phyloP scores from a whole-genome alignment of 1,139 yeast genomes.

The Yamadazyma conglobata region DNA sequence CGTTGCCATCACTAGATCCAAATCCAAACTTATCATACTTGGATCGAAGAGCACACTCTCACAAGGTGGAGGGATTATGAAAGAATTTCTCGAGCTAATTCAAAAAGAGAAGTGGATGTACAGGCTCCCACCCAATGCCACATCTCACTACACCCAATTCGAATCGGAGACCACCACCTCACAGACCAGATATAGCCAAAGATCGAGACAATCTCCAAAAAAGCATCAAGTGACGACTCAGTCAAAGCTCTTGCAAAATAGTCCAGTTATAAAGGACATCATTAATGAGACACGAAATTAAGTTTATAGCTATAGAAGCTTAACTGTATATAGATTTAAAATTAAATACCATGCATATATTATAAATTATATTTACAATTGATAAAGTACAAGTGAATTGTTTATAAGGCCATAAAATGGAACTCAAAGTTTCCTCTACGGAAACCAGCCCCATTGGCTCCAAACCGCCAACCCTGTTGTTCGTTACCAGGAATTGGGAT shows the following conservation, averaged over 20 bases:
- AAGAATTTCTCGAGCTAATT: slow-evolving; percentile 60
- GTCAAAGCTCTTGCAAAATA: slow-evolving; percentile 18
- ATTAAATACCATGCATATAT: too few species aligned
- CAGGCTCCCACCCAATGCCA: slow-evolving; percentile 45
- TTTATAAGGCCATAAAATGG: slow-evolving; percentile 35
- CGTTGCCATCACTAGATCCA: slow-evolving; percentile 92
- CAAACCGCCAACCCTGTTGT: slow-evolving; percentile 14
- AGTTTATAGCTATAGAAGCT: too few species aligned
- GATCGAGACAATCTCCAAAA: slow-evolving; percentile 3
- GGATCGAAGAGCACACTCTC: slow-evolving; percentile 72
- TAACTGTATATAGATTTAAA: too few species aligned
- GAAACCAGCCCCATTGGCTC: slow-evolving; percentile 19
- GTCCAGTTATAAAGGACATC: slow-evolving; percentile 13
- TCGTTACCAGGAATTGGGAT: neutral
- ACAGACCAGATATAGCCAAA: neutral
- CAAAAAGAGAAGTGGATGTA: slow-evolving; percentile 64
- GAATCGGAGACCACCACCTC: neutral
- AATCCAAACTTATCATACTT: slow-evolving; percentile 72
- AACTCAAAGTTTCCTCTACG: slow-evolving; percentile 35
- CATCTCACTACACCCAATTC: slow-evolving; percentile 14
- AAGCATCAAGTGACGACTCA: slow-evolving; percentile 5
- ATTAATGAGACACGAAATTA: neutral
- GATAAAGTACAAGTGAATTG: neutral
- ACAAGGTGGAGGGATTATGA: slow-evolving; percentile 48
- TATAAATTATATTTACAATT: neutral